Conservation (phyloP, 768 basidiomycete genomes). For the Calvatia gigantea region DNA sequence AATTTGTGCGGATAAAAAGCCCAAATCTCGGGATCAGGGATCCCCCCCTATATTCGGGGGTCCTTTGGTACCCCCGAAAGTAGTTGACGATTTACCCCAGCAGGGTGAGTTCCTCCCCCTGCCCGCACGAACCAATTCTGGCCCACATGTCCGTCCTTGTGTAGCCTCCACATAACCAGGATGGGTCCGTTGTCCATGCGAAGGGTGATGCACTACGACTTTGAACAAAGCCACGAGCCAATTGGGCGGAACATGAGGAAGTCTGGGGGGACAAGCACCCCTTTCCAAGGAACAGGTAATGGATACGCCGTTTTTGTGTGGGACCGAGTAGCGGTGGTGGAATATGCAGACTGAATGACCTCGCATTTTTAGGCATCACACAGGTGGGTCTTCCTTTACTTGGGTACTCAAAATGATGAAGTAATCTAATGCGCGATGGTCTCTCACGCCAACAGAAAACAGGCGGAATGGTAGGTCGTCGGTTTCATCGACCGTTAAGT, state of each 20-base stretch:
- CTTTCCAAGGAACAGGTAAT: constrained; percentile 62
- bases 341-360: neutral
- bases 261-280: constrained; percentile 27
- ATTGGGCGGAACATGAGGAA: too few species aligned
- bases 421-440: too few species aligned
- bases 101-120: constrained; percentile 29
- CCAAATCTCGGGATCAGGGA: too few species aligned
- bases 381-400: constrained; percentile 21
- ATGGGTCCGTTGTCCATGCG: constrained; percentile 28
- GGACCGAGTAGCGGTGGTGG: neutral
- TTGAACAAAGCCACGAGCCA: neutral
- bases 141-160: neutral
- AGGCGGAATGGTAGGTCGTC: constrained; percentile 37
- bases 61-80: constrained; percentile 20
- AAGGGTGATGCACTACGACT: constrained; percentile 2
- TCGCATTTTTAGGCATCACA: constrained; percentile 24
- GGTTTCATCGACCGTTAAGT: neutral
- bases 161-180: constrained; percentile 33
- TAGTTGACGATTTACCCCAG: constrained; percentile 25
- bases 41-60: neutral
- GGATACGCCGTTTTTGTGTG: constrained; percentile 29
- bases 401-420: too few species aligned
- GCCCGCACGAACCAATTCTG: neutral
- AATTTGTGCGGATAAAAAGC: too few species aligned
- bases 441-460: too few species aligned